phyloP scores from a whole-genome alignment of 2,329 filamentous ascomycete genomes.

The Chrysoporthe austroafricana region DNA sequence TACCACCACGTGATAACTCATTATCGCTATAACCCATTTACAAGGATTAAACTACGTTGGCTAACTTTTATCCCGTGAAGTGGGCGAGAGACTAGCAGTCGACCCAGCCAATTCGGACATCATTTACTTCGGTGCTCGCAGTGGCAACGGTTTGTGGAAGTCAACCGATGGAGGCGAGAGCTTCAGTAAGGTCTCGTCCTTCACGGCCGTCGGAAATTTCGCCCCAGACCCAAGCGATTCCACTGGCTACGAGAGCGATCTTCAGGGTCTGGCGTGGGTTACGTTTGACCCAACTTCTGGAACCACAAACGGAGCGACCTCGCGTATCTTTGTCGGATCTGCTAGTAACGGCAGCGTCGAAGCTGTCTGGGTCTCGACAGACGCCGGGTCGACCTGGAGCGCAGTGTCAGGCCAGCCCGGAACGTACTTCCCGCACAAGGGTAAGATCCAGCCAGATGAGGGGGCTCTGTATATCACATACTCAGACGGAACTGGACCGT shows the following conservation, averaged over 20 bases:
- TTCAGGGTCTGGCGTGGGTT: slow-evolving; percentile 54
- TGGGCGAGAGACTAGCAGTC: slow-evolving; percentile 61
- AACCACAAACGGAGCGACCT: slow-evolving; percentile 50
- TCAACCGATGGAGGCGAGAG: slow-evolving; percentile 59
- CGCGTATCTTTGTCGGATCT: slow-evolving; percentile 60
- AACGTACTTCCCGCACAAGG: slow-evolving; percentile 58
- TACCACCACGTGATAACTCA: too few relatives aligned
- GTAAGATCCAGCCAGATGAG: slow-evolving; percentile 53
- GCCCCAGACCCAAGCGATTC: slow-evolving; percentile 49
- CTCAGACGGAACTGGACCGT: slow-evolving; percentile 58
- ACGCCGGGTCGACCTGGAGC: slow-evolving; percentile 58
- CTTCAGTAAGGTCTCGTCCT: slow-evolving; percentile 56
- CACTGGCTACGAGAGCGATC: slow-evolving; percentile 50
- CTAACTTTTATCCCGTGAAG: neutral
- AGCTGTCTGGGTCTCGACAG: slow-evolving; percentile 57
- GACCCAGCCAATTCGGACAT: slow-evolving; percentile 61
- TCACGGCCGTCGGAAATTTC: slow-evolving; percentile 55
- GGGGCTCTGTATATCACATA: slow-evolving; percentile 60
- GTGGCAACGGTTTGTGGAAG: slow-evolving; percentile 62
- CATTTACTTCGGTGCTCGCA: slow-evolving; percentile 62
- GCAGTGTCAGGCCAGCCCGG: slow-evolving; percentile 54
- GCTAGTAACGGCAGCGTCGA: slow-evolving; percentile 54
- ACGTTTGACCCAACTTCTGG: slow-evolving; percentile 59
- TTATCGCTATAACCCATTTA: neutral
- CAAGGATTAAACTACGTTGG: neutral